These are phyloP conservation scores for Pelargonium cotyledonis DNA, from an alignment of 441 rosid species.

Conservation along the genomic window DNA sequence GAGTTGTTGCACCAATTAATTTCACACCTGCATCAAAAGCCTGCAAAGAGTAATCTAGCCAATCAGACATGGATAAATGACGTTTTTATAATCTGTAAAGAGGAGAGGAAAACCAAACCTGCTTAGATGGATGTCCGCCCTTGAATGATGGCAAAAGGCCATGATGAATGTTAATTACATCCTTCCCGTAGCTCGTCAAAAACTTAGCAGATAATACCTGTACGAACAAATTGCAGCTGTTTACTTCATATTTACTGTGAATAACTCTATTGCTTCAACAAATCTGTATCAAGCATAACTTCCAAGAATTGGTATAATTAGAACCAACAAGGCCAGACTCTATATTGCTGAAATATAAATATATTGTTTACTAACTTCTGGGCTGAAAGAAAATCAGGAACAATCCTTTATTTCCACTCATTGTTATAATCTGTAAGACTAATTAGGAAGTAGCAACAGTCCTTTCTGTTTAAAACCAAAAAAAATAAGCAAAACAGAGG, in stretches of 20 bases:
- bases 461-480: background rate
- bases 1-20: constrained; percentile 89
- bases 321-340: constrained; percentile 9
- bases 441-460: background rate
- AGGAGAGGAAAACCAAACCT: constrained; percentile 39
- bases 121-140: constrained; percentile 73
- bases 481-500: background rate
- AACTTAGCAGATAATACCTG: constrained; percentile 74
- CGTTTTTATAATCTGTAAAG: constrained; percentile 7
- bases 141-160: constrained; percentile 95
- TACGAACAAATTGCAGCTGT: constrained; percentile 10
- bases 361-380: background rate
- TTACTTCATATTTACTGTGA: constrained; percentile 5
- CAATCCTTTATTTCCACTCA: constrained; percentile 13
- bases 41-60: constrained; percentile 43
- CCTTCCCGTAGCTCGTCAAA: constrained; percentile 70
- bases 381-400: constrained; percentile 13
- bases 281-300: background rate
- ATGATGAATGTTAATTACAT: constrained; percentile 91
- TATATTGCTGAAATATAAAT: background rate
- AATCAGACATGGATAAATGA: constrained; percentile 22
- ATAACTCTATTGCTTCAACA: constrained; percentile 14
- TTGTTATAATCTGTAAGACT: constrained; percentile 8
- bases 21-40: constrained; percentile 97
- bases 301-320: background rate